Evolutionary conservation across 2,329 filamentous ascomycete genomes (phyloP).

Genomic region (Elsinoe arachidis): DNA sequence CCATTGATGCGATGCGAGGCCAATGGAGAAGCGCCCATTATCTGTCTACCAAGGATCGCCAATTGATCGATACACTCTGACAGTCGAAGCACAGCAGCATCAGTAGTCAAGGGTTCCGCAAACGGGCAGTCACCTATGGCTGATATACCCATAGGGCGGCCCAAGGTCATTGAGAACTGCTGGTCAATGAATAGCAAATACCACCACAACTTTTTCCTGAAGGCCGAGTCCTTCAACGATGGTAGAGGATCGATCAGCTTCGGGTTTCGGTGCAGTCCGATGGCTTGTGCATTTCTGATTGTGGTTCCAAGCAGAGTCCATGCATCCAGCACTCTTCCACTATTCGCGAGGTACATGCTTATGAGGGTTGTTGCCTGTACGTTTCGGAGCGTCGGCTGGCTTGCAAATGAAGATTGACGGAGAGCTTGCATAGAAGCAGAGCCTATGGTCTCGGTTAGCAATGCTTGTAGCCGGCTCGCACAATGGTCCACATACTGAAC

Average conservation of each 20-base stretch:
- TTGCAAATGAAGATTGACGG: constrained; percentile 41
- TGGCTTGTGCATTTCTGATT: constrained; percentile 41
- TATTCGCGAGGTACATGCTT: constrained; percentile 42
- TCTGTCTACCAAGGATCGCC: constrained; percentile 40
- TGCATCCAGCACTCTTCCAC: constrained; percentile 42
- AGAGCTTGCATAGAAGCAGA: constrained; percentile 44
- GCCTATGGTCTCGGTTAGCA: constrained; percentile 25
- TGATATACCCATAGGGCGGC: constrained; percentile 41
- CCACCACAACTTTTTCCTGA: constrained; percentile 42
- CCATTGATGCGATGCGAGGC: constrained; percentile 38
- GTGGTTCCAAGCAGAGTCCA: constrained; percentile 43
- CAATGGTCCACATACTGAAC: neutral
- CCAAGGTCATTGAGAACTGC: constrained; percentile 42
- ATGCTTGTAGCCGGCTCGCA: neutral
- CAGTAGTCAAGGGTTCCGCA: constrained; percentile 37
- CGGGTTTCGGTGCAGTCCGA: constrained; percentile 42
- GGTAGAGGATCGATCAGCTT: constrained; percentile 37
- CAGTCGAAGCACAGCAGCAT: constrained; percentile 36
- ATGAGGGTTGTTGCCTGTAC: constrained; percentile 42
- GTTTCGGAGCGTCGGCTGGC: constrained; percentile 37
- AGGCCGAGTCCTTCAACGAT: constrained; percentile 33
- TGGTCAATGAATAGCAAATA: constrained; percentile 46
- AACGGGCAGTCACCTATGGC: constrained; percentile 42
- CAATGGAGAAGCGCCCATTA: constrained; percentile 36
- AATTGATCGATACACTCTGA: constrained; percentile 40